Evolutionary conservation across 129 eudicot species (phyloP), one percentile per base, ranked within the genome.

Genomic region (Apium graveolens): DNA sequence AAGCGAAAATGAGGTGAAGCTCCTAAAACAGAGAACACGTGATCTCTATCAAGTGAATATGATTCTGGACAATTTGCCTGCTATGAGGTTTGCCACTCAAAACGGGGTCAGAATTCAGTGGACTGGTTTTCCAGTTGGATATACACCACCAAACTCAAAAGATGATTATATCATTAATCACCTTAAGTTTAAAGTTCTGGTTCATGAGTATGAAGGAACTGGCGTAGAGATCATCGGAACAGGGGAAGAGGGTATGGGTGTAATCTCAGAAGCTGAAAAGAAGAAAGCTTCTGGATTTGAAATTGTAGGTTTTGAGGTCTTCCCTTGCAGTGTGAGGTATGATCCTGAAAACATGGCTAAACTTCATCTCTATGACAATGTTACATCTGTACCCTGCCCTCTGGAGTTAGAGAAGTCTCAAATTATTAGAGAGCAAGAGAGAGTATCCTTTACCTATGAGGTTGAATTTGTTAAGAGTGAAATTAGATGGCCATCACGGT

Each of bases 221-320:
- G 96, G 93, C 9, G 96, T 91, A 81, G 84, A 88, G 89, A 85
- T 91, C 76, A 85, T 91, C 49, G 96, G 96, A 26, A 91, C 96
- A 17, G 93, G 96, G 43, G 96, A 91, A 87, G 96, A 88, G 79
- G 96, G 96, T 20, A 85, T 91, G 93, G 96, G 91, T 53, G 90
- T 91, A 80, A 87, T 91, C 68, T 55, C 88, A 46, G 81, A 87
- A 81, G 81, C 89, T 51, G 96, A 91, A 70, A 91, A 86, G 70
- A 90, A 84, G 66, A 88, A 88, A 81, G 82, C 92, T 78, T 87
- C 92, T 42, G 96, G 96, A 0, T 91, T 74, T 45, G 96, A 91
- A 82, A 91, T 91, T 68, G 96, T 91, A 46, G 92, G 96, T 76
- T 91, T 91, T 74, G 96, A 91, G 88, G 96, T 89, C 46, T 80